Percentiles rank a stretch among this genome's conserved stretches.
These are phyloP conservation scores for Somion occarium DNA, from an alignment of 1,284 basidiomycete species.

Conservation along the genomic window DNA sequence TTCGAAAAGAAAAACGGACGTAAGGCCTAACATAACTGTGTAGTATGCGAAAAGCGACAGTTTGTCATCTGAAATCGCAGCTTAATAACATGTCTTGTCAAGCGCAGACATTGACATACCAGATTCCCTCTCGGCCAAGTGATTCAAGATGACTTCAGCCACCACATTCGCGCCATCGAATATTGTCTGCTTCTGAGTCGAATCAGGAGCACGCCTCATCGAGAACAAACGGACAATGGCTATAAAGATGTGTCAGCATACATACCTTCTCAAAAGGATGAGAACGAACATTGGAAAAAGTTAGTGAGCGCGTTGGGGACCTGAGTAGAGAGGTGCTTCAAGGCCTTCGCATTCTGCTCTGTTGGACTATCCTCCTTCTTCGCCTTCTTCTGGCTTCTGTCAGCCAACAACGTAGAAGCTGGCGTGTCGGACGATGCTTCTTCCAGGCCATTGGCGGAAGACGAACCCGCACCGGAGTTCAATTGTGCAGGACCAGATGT, in stretches of 20 bases:
- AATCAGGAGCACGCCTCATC: constrained; percentile 75
- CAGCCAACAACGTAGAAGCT: background rate
- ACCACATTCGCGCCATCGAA: constrained; percentile 63
- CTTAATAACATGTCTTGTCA: constrained; percentile 7
- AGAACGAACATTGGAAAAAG: constrained; percentile 78
- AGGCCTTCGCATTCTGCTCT: constrained; percentile 68
- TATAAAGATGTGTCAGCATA: constrained; percentile 25
- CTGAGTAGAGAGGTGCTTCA: constrained; percentile 80
- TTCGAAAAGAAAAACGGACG: constrained; percentile 77
- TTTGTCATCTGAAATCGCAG: constrained; percentile 40
- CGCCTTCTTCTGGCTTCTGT: constrained; percentile 19
- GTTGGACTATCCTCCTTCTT: constrained; percentile 41
- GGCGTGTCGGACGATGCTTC: constrained; percentile 20
- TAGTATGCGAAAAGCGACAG: constrained; percentile 60
- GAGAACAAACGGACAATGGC: constrained; percentile 88
- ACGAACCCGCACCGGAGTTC: constrained; percentile 1
- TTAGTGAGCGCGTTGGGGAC: constrained; percentile 77
- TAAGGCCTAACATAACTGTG: constrained; percentile 74
- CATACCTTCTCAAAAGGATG: background rate
- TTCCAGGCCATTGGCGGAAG: constrained; percentile 35
- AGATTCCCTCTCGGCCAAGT: constrained; percentile 56
- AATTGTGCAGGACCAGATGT: constrained; percentile 1
- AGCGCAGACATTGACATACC: constrained; percentile 34
- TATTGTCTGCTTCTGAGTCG: constrained; percentile 77
- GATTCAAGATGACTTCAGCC: constrained; percentile 69